These are phyloP conservation scores for Neurospora tetrasperma DNA, from an alignment of 495 filamentous ascomycete genomes.

Conservation along the genomic window DNA sequence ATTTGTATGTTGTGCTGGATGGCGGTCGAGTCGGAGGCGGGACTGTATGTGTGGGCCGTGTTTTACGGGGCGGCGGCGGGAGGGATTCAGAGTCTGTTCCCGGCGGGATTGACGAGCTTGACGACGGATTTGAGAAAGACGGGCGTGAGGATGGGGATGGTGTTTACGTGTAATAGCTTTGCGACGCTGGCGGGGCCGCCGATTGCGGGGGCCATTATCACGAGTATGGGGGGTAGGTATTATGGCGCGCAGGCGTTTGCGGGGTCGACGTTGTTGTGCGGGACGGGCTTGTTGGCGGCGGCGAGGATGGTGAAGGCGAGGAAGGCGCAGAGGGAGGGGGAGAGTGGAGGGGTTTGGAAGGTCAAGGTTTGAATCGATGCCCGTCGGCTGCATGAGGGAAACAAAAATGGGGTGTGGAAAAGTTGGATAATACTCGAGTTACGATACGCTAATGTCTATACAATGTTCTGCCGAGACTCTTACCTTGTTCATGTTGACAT, in stretches of 20 bases:
- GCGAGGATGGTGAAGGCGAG: constrained; percentile 27
- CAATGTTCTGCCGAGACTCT: no score
- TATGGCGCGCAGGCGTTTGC: constrained; percentile 54
- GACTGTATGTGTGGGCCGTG: constrained; percentile 49
- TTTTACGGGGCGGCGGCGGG: constrained; percentile 59
- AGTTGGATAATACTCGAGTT: no score
- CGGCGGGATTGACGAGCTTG: constrained; percentile 39
- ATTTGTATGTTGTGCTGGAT: constrained; percentile 7
- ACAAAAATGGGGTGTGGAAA: no score
- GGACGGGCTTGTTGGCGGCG: constrained; percentile 32
- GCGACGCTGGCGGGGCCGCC: constrained; percentile 66
- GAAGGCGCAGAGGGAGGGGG: constrained; percentile 8
- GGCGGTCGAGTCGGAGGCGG: constrained; percentile 29
- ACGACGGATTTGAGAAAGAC: constrained; percentile 55
- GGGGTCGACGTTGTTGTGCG: constrained; percentile 36
- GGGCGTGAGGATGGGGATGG: constrained; percentile 70
- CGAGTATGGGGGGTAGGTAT: constrained; percentile 44
- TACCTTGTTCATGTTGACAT: no score
- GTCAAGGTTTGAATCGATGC: constrained; percentile 9
- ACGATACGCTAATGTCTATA: no score
- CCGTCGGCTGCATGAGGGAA: no score
- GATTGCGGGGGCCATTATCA: constrained; percentile 59
- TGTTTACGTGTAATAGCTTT: constrained; percentile 63
- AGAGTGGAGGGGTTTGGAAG: not conserved
- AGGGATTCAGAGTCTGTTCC: constrained; percentile 45